Evolutionary conservation across 495 filamentous ascomycete genomes (phyloP).

Genomic region (Aspergillus heteromorphus): DNA sequence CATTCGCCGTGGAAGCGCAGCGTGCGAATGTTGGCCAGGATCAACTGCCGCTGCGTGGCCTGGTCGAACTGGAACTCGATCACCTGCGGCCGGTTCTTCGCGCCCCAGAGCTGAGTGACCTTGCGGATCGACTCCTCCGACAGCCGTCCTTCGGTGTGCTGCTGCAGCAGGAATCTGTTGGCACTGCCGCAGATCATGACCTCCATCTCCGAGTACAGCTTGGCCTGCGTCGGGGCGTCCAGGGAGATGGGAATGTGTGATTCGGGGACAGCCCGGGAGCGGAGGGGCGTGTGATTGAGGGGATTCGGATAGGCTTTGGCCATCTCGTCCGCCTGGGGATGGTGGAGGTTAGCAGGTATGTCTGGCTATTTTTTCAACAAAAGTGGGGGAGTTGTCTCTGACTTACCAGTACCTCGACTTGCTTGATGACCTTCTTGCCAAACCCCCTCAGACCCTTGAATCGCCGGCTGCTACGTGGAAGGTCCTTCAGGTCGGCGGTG

Average conservation of each 20-base stretch:
- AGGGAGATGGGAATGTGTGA: conserved; percentile 41
- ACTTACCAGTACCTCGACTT: conserved; percentile 43
- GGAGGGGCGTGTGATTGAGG: conserved; percentile 8
- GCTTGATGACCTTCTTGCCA: conserved; percentile 43
- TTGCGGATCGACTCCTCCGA: conserved; percentile 44
- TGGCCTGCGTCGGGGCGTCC: conserved; percentile 39
- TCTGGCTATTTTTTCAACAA: background rate
- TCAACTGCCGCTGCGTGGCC: conserved; percentile 48
- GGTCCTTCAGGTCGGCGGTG: conserved; percentile 25
- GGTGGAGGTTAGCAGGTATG: conserved; percentile 3
- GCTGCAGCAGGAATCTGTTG: conserved; percentile 44
- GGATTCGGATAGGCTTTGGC: conserved; percentile 15
- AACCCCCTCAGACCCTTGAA: conserved; percentile 33
- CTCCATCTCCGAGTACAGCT: conserved; percentile 51
- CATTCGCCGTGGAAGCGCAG: conserved; percentile 45
- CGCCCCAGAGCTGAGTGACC: conserved; percentile 38
- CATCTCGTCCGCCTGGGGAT: conserved; percentile 19
- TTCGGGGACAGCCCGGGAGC: conserved; percentile 12
- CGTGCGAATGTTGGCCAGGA: conserved; percentile 43
- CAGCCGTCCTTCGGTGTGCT: conserved; percentile 43
- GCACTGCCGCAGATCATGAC: conserved; percentile 48
- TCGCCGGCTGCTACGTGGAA: conserved; percentile 22
- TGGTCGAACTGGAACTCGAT: conserved; percentile 55
- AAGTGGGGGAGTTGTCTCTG: background rate
- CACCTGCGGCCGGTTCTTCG: conserved; percentile 49